These are phyloP conservation scores for Schizosaccharomyces japonicus DNA, from an alignment of 805 yeast genomes.

Conservation along the genomic window DNA sequence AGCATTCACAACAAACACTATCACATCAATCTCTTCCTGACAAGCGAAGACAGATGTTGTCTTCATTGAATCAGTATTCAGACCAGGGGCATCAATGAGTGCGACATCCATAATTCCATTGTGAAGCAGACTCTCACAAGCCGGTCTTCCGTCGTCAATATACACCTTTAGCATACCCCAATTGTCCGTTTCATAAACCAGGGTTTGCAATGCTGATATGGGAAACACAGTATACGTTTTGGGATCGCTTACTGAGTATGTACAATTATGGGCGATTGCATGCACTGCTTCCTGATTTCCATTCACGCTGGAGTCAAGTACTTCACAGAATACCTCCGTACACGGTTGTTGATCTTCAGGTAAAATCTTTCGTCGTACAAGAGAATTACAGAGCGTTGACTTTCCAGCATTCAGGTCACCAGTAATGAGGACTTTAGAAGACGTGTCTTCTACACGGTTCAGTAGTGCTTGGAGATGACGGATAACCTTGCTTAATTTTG, in stretches of 20 bases:
- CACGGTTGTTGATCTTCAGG: conserved; percentile 98
- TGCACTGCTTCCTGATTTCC: conserved; percentile 70
- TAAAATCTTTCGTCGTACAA: conserved; percentile 47
- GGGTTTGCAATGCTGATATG: conserved; percentile 33
- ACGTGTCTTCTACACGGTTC: conserved; percentile 70
- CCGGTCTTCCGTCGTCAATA: conserved; percentile 46
- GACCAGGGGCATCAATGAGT: conserved; percentile 90
- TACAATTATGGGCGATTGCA: conserved; percentile 35
- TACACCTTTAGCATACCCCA: conserved; percentile 59
- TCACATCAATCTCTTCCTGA: conserved; percentile 90
- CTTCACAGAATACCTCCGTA: conserved; percentile 88
- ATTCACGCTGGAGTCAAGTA: conserved; percentile 60
- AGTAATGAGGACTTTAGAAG: conserved; percentile 83
- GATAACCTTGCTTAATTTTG: conserved; percentile 37
- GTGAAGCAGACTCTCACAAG: conserved; percentile 44
- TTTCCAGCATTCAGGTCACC: conserved; percentile 95
- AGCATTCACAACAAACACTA: conserved; percentile 85
- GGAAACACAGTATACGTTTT: conserved; percentile 36
- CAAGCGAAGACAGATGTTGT: conserved; percentile 87
- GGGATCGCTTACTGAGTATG: conserved; percentile 32
- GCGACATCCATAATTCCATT: conserved; percentile 86
- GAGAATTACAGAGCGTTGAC: conserved; percentile 81
- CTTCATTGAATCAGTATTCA: conserved; percentile 76
- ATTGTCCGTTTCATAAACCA: conserved; percentile 45
- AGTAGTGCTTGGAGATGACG: conserved; percentile 48